Conservation (phyloP, 2,329 filamentous ascomycete species). For the Harringtonia lauricola region DNA sequence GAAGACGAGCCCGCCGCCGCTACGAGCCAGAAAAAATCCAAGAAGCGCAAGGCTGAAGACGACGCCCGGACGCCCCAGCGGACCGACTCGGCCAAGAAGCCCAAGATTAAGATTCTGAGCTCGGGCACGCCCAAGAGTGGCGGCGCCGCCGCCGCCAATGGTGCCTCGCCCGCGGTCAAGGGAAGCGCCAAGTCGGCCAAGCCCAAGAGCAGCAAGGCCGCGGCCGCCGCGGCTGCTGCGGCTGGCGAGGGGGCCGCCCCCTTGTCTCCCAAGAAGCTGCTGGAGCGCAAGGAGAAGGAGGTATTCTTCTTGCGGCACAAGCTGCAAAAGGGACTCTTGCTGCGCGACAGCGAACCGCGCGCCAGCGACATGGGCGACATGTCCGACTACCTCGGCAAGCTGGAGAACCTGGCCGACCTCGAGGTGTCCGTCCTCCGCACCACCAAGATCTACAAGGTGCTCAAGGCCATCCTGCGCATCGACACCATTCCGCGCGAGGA, state of each 20-base stretch:
- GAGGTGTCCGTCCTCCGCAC: conserved; percentile 79
- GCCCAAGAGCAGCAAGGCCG: conserved; percentile 38
- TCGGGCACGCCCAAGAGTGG: conserved; percentile 37
- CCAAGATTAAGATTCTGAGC: conserved; percentile 53
- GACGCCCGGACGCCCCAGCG: conserved; percentile 28
- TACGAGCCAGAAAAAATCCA: conserved; percentile 50
- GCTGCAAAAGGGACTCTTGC: conserved; percentile 87
- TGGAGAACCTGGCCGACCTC: conserved; percentile 69
- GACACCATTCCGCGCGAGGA: conserved; percentile 77
- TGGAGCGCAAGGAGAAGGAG: conserved; percentile 54
- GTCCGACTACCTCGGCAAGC: conserved; percentile 66
- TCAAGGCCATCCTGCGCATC: conserved; percentile 88
- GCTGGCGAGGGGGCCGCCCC: conserved; percentile 43
- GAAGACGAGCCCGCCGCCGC: conserved; percentile 29
- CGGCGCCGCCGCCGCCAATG: conserved; percentile 13
- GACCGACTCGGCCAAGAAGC: conserved; percentile 54
- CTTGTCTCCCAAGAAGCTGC: conserved; percentile 45
- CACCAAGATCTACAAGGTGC: conserved; percentile 98
- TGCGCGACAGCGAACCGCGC: conserved; percentile 73
- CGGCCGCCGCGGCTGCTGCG: conserved; percentile 4
- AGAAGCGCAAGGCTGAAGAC: conserved; percentile 84
- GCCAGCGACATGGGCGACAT: conserved; percentile 73
- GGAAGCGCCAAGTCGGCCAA: conserved; percentile 25
- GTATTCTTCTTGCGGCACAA: conserved; percentile 93
- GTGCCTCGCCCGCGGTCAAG: conserved; percentile 37